Percentiles rank a stretch among this genome's conserved stretches.
Evolutionary conservation across 768 basidiomycete species (phyloP).

Genomic region (Leucosporidium scottii): DNA sequence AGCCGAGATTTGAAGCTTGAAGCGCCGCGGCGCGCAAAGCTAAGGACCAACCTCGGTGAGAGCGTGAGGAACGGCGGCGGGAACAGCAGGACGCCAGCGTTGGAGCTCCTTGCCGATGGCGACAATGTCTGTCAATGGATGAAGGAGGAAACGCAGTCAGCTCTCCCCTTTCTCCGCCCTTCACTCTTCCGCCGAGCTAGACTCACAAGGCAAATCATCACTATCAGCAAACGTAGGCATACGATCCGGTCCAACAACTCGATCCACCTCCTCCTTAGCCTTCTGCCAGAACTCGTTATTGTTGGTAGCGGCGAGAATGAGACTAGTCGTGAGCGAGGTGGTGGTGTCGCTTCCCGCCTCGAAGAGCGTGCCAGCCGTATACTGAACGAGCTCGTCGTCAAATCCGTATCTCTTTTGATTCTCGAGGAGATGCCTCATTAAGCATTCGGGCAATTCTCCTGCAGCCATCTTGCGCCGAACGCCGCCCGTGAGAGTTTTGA

Average conservation of each 20-base stretch:
- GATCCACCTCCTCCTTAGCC: conserved; percentile 25
- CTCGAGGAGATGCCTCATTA: conserved; percentile 5
- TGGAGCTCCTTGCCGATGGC: conserved; percentile 25
- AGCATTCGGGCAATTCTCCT: not conserved
- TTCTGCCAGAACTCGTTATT: conserved; percentile 9
- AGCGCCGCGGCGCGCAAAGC: too few species aligned
- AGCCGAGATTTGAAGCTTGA: too few species aligned
- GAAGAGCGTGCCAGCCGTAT: not conserved
- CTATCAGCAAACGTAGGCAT: conserved; percentile 18
- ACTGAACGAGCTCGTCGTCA: not conserved
- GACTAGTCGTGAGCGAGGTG: conserved; percentile 4
- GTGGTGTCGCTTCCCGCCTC: conserved; percentile 28
- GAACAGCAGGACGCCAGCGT: conserved; percentile 31
- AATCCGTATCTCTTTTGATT: not conserved
- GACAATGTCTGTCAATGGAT: not conserved
- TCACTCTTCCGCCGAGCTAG: not conserved
- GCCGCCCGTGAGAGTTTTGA: not conserved
- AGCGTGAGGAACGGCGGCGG: conserved; percentile 27
- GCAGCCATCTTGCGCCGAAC: conserved; percentile 4
- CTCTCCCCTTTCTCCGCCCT: too few species aligned
- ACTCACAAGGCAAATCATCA: not conserved
- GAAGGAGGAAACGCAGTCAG: too few species aligned
- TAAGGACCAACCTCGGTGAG: conserved; percentile 1
- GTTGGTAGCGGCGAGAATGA: conserved; percentile 18
- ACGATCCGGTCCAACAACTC: conserved; percentile 17